phyloP scores from a whole-genome alignment of 2,329 filamentous ascomycete genomes.

The Aspergillus amoenus region DNA sequence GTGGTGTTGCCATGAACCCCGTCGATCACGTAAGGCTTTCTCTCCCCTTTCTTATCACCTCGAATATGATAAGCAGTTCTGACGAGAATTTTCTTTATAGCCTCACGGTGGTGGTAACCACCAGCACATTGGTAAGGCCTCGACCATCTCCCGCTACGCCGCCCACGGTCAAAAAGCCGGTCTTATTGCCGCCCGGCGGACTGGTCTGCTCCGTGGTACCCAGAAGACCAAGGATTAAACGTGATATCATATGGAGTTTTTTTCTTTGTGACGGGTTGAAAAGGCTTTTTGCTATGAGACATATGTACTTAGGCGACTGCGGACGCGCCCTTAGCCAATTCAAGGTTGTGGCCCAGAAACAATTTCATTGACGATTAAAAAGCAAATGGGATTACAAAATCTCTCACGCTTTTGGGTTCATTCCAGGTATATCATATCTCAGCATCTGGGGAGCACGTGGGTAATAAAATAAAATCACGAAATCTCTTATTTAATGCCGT shows the following conservation, averaged over 20 bases:
- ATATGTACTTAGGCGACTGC: slow-evolving; percentile 44
- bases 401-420: slow-evolving; percentile 19
- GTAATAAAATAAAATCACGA: slow-evolving; percentile 8
- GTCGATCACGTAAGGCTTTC: slow-evolving; percentile 76
- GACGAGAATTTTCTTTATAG: slow-evolving; percentile 30
- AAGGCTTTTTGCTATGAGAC: slow-evolving; percentile 43
- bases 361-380: slow-evolving; percentile 30
- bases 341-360: slow-evolving; percentile 41
- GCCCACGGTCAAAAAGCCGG: slow-evolving; percentile 99
- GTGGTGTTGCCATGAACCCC: slow-evolving; percentile 99
- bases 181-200: slow-evolving; percentile 99
- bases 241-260: slow-evolving; percentile 61
- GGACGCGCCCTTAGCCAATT: slow-evolving; percentile 41
- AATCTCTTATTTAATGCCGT: not conserved
- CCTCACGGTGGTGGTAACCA: slow-evolving; percentile 99
- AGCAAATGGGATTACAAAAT: slow-evolving; percentile 26
- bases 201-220: slow-evolving; percentile 99
- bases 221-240: slow-evolving; percentile 99
- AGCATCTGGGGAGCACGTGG: not conserved
- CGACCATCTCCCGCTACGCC: slow-evolving; percentile 97
- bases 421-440: slow-evolving; percentile 9
- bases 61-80: slow-evolving; percentile 15
- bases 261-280: slow-evolving; percentile 44
- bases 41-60: not conserved
- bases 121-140: slow-evolving; percentile 99